phyloP scores from a whole-genome alignment of 352 stramenopile genomes.

The Pythium scleroteichum region DNA sequence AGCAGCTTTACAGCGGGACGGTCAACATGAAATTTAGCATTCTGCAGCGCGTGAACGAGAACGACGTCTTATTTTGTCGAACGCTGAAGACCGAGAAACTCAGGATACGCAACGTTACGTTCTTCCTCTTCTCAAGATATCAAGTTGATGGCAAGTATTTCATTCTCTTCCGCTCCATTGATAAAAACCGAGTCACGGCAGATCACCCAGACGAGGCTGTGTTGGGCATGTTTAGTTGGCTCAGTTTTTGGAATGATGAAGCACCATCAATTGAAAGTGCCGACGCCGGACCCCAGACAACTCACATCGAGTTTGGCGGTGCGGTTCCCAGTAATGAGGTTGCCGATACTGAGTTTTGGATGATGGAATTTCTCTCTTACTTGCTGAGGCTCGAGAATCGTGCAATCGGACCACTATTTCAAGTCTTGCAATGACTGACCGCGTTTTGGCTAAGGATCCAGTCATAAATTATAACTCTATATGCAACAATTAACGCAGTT shows the following conservation, averaged over 20 bases:
- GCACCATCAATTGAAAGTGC: conserved; percentile 3
- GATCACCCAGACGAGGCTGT: conserved; percentile 22
- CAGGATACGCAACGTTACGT: conserved; percentile 28
- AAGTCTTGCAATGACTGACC: conserved; percentile 13
- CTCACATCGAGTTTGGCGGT: conserved; percentile 29
- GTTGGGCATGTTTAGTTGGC: conserved; percentile 43
- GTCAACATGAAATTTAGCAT: conserved; percentile 38
- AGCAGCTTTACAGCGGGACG: conserved; percentile 36
- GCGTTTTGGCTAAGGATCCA: background rate
- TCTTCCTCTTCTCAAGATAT: conserved; percentile 38
- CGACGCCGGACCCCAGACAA: background rate
- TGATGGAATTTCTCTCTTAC: conserved; percentile 39
- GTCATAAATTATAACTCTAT: conserved; percentile 11
- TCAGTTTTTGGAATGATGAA: conserved; percentile 30
- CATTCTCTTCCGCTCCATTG: conserved; percentile 40
- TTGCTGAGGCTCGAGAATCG: conserved; percentile 34
- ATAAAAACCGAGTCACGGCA: conserved; percentile 27
- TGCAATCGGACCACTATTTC: conserved; percentile 33
- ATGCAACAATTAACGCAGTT: conserved; percentile 16
- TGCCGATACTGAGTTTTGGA: conserved; percentile 35
- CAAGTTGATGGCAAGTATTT: conserved; percentile 24
- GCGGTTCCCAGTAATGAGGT: conserved; percentile 24
- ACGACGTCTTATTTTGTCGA: conserved; percentile 36
- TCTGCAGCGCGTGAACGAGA: conserved; percentile 37
- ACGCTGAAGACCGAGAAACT: conserved; percentile 35